A percentile compares a stretch with the other conserved stretches of the same genome.
These are phyloP conservation scores for Flaveria ramosissima DNA, from an alignment of 129 eudicot genomes.

Conservation along the genomic window DNA sequence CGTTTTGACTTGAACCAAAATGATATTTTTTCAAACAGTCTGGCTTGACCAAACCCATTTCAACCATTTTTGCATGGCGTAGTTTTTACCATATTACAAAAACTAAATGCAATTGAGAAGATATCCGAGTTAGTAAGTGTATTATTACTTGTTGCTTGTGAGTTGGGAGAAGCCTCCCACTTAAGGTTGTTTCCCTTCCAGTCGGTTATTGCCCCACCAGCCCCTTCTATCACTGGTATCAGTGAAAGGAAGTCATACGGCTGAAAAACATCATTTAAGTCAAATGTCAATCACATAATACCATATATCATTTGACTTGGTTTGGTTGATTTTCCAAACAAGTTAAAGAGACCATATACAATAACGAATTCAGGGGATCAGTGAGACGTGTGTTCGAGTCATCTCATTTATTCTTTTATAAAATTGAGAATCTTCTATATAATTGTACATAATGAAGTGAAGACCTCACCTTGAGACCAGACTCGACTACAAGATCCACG, in stretches of 20 bases:
- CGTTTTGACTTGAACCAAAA: neutral
- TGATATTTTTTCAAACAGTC: neutral
- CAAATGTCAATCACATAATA: constrained; percentile 2
- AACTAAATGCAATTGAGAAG: constrained; percentile 2
- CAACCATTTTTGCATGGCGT: neutral
- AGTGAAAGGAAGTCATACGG: constrained; percentile 89
- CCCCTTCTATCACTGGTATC: constrained; percentile 91
- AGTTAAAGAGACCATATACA: neutral
- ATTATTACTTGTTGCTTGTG: constrained; percentile 60
- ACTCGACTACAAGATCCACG: constrained; percentile 93
- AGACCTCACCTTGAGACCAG: constrained; percentile 84
- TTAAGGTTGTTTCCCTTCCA: constrained; percentile 71
- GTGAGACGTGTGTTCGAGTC: neutral
- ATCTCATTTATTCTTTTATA: neutral
- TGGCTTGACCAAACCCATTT: too few relatives aligned
- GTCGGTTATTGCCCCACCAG: constrained; percentile 94
- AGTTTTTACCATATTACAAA: neutral
- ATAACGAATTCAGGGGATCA: constrained; percentile 1
- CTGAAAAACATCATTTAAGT: constrained; percentile 43
- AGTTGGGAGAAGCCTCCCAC: constrained; percentile 84
- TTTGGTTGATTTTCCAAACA: neutral
- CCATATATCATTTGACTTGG: neutral
- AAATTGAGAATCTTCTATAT: neutral
- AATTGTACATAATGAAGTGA: neutral
- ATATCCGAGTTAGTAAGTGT: neutral